Base-by-base conservation (phyloP, 2,329 filamentous ascomycete species). In the Decorospora gaudefroyi region DNA sequence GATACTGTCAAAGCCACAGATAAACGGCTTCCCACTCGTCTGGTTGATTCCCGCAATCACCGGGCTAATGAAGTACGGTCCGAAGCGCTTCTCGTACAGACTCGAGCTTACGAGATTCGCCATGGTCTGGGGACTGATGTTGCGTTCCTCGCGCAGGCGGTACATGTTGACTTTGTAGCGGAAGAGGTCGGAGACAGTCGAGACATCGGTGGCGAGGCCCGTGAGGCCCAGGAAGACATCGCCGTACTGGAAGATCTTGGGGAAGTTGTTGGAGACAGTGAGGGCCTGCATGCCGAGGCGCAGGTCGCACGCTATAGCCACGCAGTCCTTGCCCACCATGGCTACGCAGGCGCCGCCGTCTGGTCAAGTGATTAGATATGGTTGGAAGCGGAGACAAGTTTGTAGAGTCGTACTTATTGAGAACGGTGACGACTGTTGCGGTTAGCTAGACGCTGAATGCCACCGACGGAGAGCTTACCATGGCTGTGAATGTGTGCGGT, bases 121-220 rank as follows among this genome's bases (percentile, higher is more conserved):
- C 76, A 99, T 90, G 46, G 93, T 99, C 72, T 88, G 83, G 31
- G 93, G 93, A 42, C 88, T 86, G 74, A 99, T 97, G 78, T 90
- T 82, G 69, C 93, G 90, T 81, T 99, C 93, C 80, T 99, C 93
- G 68, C 93, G 89, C 67, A 99, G 84, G 57, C 93, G 88, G 83
- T 99, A 99, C 88, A 99, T 95, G 83, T 99, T 99, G 74, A 95
- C 90, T 82, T 99, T 99, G 85, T 96, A 97, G 69, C 93, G 90
- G 83, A 99, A 95, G 60, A 97, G 86, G 76, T 99, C 92, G 64
- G 86, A 88, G 61, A 99, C 92, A 61, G 92, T 97, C 56, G 83
- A 83, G 56, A 99, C 90, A 72, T 99, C 93, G 62, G 93, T 99
- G 50, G 93, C 93, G 37, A 99, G 88, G 42, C 93, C 93, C 4